Base-by-base conservation (phyloP, 2,329 filamentous ascomycete species). In the Epichloe baconii region DNA sequence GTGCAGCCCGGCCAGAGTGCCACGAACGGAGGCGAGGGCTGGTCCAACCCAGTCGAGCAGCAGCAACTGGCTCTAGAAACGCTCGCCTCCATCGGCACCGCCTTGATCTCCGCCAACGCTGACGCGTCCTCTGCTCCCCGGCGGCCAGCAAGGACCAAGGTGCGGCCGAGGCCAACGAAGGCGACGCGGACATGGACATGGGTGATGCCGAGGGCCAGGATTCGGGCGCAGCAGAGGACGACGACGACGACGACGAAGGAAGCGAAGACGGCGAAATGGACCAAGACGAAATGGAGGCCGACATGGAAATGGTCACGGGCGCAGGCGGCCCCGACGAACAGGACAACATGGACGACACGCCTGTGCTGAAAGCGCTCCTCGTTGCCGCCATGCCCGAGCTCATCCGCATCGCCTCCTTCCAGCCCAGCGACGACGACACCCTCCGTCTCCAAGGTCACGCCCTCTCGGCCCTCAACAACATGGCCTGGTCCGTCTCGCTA, bases 291-390 rank as follows among this genome's bases (percentile, higher is more conserved):
- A 75, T 83, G 54, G 72, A 78, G 53, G 78, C 76, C 31, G 82
- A 85, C 58, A 82, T 86, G 77, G 80, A 79, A 4, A 72, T 78
- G 65, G 79, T 86, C 2, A 77, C 77, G 0, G 78, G 76, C 3
- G 68, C 70, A 7, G 68, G 66, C 19, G 69, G 71, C 31, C 68
- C 70, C n/a, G 59, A 65, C 11, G 66, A 61, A 56, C 49, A 67
- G 44, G 56, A 58, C 48, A 59, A 66, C 42, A 68, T 78, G 46
- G 70, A 78, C 54, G 73, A 79, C 55, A 63, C 79, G 26, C 76
- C 78, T 14, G 77, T 77, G 3, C 69, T 83, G 36, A 72, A 72
- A 48, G 67, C 64, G 34, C 58, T 68, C 48, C 54, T 70, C 45
- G 60, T 65, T 36, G 54, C 54, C n/a, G 66, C 67, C 44, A 56